Conservation (phyloP, 139 green algal species). For the Limnomonas spitsbergensis region DNA sequence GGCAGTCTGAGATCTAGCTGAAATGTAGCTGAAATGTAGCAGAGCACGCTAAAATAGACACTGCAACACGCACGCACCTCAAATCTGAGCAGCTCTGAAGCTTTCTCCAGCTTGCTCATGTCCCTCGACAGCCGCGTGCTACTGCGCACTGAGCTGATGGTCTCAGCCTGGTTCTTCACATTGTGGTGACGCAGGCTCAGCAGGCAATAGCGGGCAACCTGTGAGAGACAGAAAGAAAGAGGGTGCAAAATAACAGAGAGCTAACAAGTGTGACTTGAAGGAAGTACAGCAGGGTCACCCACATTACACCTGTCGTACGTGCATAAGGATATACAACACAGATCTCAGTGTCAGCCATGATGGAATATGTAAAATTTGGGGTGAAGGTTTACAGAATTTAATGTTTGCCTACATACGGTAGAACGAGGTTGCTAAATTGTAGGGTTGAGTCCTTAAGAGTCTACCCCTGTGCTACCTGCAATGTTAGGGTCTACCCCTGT, state of each 20-base stretch:
- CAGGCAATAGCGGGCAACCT: conserved; percentile 27
- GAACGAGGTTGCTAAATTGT: too few species aligned
- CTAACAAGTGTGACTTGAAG: background rate
- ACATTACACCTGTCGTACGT: background rate
- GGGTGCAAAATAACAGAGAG: background rate
- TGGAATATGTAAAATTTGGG: too few species aligned
- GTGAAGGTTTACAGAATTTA: too few species aligned
- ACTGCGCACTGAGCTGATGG: conserved; percentile 33
- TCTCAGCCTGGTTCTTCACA: conserved; percentile 43
- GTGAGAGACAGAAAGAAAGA: background rate
- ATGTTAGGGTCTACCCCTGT: too few species aligned
- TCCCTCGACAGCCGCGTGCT: conserved; percentile 14
- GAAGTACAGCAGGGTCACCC: background rate
- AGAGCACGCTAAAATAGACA: background rate
- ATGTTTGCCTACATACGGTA: too few species aligned
- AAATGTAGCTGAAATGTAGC: too few species aligned
- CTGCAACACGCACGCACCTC: background rate
- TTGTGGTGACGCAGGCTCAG: conserved; percentile 35
- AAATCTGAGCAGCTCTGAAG: conserved; percentile 37
- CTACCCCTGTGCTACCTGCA: too few species aligned
- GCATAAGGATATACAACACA: too few species aligned
- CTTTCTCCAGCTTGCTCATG: conserved; percentile 18
- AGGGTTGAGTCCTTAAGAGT: too few species aligned
- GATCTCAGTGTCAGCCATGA: too few species aligned
- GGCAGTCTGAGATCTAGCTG: too few species aligned